phyloP scores from a whole-genome alignment of 345 rosid species.

The Gossypium sturtianum region DNA sequence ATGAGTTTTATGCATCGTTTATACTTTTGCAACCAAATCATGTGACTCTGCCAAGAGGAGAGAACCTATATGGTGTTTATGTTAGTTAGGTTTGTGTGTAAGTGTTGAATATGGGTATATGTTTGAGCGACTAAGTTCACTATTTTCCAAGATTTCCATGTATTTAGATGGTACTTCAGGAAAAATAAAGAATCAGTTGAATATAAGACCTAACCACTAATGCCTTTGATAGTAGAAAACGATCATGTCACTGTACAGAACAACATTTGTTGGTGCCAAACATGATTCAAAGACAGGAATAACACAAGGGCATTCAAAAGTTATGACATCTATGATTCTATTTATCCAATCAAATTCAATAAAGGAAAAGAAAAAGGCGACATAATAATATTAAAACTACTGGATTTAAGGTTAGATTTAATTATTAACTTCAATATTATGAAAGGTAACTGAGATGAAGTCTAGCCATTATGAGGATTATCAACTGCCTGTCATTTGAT shows the following conservation, averaged over 20 bases:
- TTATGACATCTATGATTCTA: constrained; percentile 5
- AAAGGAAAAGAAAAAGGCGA: neutral
- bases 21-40: neutral
- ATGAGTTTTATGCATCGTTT: constrained; percentile 4
- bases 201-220: neutral
- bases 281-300: constrained; percentile 10
- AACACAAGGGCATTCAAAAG: neutral
- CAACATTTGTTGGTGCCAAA: constrained; percentile 5
- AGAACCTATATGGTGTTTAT: neutral
- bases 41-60: neutral
- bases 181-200: too few relatives aligned
- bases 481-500: constrained; percentile 9
- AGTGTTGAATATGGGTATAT: neutral
- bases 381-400: neutral
- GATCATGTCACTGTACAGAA: neutral
- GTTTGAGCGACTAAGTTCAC: too few relatives aligned
- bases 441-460: neutral
- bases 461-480: neutral
- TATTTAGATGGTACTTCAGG: too few relatives aligned
- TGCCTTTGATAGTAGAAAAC: constrained; percentile 3
- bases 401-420: constrained; percentile 1
- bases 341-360: neutral
- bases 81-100: neutral
- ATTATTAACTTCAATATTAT: constrained; percentile 11
- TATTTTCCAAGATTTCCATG: too few relatives aligned